Evolutionary conservation across 192 early-diverging fungal species (phyloP), one percentile per base, ranked within the genome.

Genomic region (Coemansia sp.): DNA sequence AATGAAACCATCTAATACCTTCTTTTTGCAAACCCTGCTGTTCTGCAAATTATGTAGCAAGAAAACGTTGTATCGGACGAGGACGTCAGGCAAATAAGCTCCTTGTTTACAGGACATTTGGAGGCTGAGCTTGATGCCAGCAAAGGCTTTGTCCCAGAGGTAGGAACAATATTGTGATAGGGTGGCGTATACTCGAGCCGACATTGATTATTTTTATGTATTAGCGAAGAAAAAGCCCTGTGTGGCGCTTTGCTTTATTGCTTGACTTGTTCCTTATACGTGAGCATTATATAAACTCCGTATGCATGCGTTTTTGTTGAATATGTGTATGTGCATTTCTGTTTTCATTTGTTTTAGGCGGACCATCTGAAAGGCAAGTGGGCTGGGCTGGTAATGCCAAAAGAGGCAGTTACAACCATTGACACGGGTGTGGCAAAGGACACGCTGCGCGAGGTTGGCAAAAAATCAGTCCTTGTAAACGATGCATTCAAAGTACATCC

Each of bases 401-500:
- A 72, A 0, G 78, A 86, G 63, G 78, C 70, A 0, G 78, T 68
- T 3, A 67, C 71, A 7, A 49, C 65, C 0, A 64, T 74, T 3
- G 79, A 83, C 49, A 89, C 88, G 9, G 93, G 90, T n/a, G 90
- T 94, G 39, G 80, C 77, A 22, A 49, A 75, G 21, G 86, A 88
- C 2, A 69, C 66, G 11, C 83, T 98, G 64, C 74, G 82, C 51
- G 74, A 88, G 10, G 88, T 98, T 41, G 97, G 92, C 21, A 64
- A 84, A 22, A 84, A 80, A 8, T 98, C 97, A 5, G 92, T 97
- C n/a, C 74, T 84, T 11, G 65, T 86, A 1, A 89, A 90, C 4
- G 61, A 86, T 5, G 87, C 87, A 8, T 85, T 95, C 74, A 85
- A 73, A 39, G 87, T 92, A 37, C 97, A 98, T 70, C 88, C 89